Evolutionary conservation across 2,329 filamentous ascomycete genomes (phyloP).

Genomic region (Curvularia sp.): DNA sequence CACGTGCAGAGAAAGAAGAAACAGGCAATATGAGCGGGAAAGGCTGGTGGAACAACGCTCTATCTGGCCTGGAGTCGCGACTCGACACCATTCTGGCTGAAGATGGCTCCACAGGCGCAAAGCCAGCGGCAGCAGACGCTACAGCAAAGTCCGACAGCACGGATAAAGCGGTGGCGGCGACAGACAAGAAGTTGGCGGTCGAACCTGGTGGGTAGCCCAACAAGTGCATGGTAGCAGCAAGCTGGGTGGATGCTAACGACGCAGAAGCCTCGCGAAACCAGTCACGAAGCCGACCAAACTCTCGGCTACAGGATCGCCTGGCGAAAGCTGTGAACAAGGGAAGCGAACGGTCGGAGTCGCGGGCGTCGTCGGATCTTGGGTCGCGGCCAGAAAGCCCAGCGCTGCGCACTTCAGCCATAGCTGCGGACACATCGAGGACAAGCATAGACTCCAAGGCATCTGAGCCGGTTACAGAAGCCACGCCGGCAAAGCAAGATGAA

Average conservation of each 20-base stretch:
- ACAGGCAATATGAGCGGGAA: constrained; percentile 39
- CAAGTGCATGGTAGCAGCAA: background rate
- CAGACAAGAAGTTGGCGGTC: constrained; percentile 41
- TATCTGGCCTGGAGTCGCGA: constrained; percentile 90
- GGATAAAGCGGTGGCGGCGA: constrained; percentile 32
- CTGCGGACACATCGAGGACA: constrained; percentile 50
- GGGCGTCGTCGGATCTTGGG: constrained; percentile 58
- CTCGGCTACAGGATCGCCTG: constrained; percentile 86
- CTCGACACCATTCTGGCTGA: constrained; percentile 92
- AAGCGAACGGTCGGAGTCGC: constrained; percentile 59
- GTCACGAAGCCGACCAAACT: constrained; percentile 73
- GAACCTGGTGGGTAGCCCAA: constrained; percentile 43
- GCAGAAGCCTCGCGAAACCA: constrained; percentile 67
- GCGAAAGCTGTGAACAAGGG: constrained; percentile 86
- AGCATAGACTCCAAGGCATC: constrained; percentile 55
- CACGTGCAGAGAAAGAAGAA: constrained; percentile 1
- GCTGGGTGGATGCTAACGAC: constrained; percentile 29
- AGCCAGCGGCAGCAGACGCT: constrained; percentile 51
- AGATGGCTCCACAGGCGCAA: constrained; percentile 64
- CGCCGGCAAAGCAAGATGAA: constrained; percentile 25
- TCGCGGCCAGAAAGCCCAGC: constrained; percentile 64
- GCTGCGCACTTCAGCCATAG: constrained; percentile 38
- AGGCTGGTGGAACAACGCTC: constrained; percentile 70
- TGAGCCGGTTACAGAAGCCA: constrained; percentile 34
- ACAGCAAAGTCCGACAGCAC: constrained; percentile 42